A percentile compares a stretch with the other conserved stretches of the same genome.
Evolutionary conservation across 768 basidiomycete genomes (phyloP).

Genomic region (Leccinum ochraceum): DNA sequence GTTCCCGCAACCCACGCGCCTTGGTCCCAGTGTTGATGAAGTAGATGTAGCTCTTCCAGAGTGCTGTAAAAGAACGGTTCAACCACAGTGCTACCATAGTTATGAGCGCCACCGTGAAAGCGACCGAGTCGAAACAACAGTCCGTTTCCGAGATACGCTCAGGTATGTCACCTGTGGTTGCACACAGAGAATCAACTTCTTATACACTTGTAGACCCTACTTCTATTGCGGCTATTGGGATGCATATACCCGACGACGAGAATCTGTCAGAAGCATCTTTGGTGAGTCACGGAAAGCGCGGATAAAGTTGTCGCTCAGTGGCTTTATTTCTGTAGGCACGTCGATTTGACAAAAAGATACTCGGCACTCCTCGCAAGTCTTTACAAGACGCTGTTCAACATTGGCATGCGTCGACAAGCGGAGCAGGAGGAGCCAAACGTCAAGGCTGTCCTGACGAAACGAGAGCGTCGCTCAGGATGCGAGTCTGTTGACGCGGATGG

Average conservation of each 20-base stretch:
- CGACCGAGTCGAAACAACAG: conserved; percentile 65
- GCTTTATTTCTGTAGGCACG: conserved; percentile 61
- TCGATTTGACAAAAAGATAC: conserved; percentile 56
- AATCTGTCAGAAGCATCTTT: conserved; percentile 56
- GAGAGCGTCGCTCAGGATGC: conserved; percentile 80
- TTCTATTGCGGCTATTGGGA: conserved; percentile 65
- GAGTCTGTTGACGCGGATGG: conserved; percentile 65
- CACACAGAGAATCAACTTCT: conserved; percentile 25
- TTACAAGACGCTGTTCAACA: conserved; percentile 88
- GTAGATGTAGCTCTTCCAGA: conserved; percentile 67
- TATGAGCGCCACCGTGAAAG: conserved; percentile 67
- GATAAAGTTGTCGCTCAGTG: not conserved
- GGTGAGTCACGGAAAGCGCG: conserved; percentile 47
- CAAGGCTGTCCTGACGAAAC: conserved; percentile 69
- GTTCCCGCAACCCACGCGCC: conserved; percentile 20
- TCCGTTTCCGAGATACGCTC: conserved; percentile 63
- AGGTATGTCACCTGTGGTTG: conserved; percentile 40
- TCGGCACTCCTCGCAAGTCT: conserved; percentile 59
- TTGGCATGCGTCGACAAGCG: conserved; percentile 67
- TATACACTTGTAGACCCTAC: conserved; percentile 51
- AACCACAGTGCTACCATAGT: conserved; percentile 75
- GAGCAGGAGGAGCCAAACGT: conserved; percentile 70
- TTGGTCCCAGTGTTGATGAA: conserved; percentile 14
- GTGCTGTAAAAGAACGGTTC: conserved; percentile 75
- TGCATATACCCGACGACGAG: conserved; percentile 49